Evolutionary conservation across 1,284 basidiomycete species (phyloP), one percentile per base, ranked within the genome.

Genomic region (Cryptococcus sp.): DNA sequence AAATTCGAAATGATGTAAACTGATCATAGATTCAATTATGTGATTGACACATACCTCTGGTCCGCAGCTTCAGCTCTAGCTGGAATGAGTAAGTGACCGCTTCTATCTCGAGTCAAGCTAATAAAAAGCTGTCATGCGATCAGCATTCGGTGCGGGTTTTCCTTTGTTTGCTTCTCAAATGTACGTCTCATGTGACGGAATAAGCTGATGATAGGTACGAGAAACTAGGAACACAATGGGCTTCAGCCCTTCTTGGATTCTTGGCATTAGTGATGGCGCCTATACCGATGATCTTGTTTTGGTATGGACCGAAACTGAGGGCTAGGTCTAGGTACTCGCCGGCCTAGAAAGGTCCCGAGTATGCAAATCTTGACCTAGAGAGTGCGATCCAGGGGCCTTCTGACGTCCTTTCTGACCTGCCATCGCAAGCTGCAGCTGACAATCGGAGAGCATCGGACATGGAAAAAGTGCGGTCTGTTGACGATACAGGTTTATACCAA

Each of bases 41-140:
- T 80, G 56, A 76, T 80, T 59, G 80, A 80, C 59, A 70, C 74
- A 5, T 81, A 80, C 57, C 67, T 80, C n/a, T 70, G 73, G 63
- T 71, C 75, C 11, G 78, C 79, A 1, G 79, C 80, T 23, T 75
- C 72, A 2, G 80, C 79, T 1, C 67, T 82, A 1, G 74, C 79
- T 0, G 76, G 71, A 37, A 76, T 75, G 53, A 81, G 61, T 54
- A 49, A 54, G 58, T 57, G 18, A 5, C 16, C 28, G 23, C n/a
- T 32, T 5, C n/a, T 16, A 11, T 28, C 21, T 41, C 24, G 31
- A 34, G 11, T 18, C n/a, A 52, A 25, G 48, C 41, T 50, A 21
- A 49, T 23, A 31, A 21, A 14, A 36, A 63, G 56, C 79, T 1
- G 77, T 81, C 48, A 62, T 73, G 10, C 76, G 80, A 52, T 77